Percentiles rank a stretch among this genome's conserved stretches.
Conservation (phyloP, 192 early-diverging fungal genomes). For the Backusella liffmaniae region DNA sequence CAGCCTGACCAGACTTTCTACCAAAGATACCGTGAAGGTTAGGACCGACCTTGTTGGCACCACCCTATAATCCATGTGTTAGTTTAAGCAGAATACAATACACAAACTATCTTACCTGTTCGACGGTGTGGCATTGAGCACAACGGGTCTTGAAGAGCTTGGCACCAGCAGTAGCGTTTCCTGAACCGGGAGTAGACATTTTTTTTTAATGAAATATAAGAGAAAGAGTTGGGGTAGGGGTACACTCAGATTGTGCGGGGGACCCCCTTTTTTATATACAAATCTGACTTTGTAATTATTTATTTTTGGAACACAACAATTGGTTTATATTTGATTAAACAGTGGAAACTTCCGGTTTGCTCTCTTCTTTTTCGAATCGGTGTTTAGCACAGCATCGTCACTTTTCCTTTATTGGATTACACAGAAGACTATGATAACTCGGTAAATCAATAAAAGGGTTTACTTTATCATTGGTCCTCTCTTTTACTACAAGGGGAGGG, state of each 20-base stretch:
- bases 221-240: background rate
- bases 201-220: conserved; percentile 13
- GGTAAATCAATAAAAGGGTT: background rate
- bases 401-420: background rate
- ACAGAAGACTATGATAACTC: background rate
- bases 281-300: background rate
- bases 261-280: background rate
- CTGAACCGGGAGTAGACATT: conserved; percentile 22
- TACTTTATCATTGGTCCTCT: background rate
- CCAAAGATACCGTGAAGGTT: conserved; percentile 94
- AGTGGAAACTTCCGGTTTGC: background rate
- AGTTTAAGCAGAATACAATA: background rate
- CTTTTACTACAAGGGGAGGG: no score
- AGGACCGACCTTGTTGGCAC: conserved; percentile 93
- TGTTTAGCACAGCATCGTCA: background rate
- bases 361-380: background rate
- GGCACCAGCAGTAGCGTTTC: conserved; percentile 39
- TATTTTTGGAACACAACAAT: background rate
- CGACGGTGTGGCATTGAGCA: conserved; percentile 97
- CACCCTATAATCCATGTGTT: conserved; percentile 48
- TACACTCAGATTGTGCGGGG: background rate
- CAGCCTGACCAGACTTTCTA: conserved; percentile 80
- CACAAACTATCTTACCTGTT: conserved; percentile 39
- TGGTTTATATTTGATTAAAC: background rate
- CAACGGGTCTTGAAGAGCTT: conserved; percentile 96